Base-by-base conservation (phyloP, 495 filamentous ascomycete genomes). In the Annulohypoxylon nitens region DNA sequence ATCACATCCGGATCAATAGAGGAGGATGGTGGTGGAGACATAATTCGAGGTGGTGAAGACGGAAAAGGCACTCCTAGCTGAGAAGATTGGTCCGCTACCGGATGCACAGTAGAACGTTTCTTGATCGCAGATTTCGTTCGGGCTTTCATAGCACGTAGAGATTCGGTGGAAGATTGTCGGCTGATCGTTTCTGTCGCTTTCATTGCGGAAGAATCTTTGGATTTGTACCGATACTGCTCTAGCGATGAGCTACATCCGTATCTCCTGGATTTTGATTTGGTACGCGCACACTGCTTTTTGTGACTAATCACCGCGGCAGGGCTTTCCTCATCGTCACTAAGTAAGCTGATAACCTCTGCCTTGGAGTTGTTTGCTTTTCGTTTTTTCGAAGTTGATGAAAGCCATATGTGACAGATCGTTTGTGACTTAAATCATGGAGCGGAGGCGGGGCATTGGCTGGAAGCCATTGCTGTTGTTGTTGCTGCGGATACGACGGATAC, bases 321-420 rank as follows among this genome's bases (percentile, higher is more conserved):
- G 7, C 37, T 36, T 30, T 67, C 58, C 1, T 74, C 70, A 14
- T 69, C 61, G 30, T 69, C 65, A 47, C 65, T 69, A 16, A 74
- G 66, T 12, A 74, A 54, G 47, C 62, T 67, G 30, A 70, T 70
- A 25, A 70, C 57, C 26, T 70, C 57, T 8, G 30, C 12, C 0
- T 50, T 11, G 6, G 37, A 10, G 0, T 25, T 33, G 20, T 37
- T 1, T 34, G 43, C 34, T 55, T 67, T 74, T 2, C 50, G 55
- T 63, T 62, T 55, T 23, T 74, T 74, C 11, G 63, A 30, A 6
- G 62, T 10, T 3, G 18, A 50, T 60, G 18, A n/a, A 57, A 36
- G 20, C 20, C 20, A 23, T 23, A 36, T 36, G 34, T 10, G 34
- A 30, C 33, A n/a, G 18, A 34, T 36, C 41, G 0, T 50, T 2